These are phyloP conservation scores for Gliomastix tumulicola DNA, from an alignment of 2,329 filamentous ascomycete species.

Conservation along the genomic window DNA sequence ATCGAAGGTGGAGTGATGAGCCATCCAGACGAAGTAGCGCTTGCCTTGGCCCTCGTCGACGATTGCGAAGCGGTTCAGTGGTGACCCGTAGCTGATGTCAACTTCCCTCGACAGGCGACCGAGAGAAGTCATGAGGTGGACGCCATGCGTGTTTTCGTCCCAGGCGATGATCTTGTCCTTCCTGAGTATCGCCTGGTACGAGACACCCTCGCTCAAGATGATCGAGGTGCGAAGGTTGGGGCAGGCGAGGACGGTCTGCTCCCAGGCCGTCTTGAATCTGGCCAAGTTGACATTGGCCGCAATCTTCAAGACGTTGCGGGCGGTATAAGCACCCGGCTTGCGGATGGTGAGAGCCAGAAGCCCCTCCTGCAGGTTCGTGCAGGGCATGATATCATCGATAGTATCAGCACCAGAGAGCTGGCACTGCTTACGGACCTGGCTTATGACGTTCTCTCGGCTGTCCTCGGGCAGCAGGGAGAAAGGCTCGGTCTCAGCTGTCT, in stretches of 20 bases:
- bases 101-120: no score
- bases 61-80: conserved; percentile 1
- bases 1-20: conserved; percentile 12
- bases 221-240: conserved; percentile 7
- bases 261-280: conserved; percentile 19
- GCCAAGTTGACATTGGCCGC: conserved; percentile 8
- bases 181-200: no score
- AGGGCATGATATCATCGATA: conserved; percentile 27
- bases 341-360: conserved; percentile 26
- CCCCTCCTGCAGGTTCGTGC: conserved; percentile 30
- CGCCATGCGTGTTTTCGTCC: no score
- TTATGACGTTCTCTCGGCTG: background rate
- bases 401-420: background rate
- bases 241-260: conserved; percentile 3
- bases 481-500: background rate
- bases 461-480: background rate
- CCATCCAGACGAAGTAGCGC: conserved; percentile 7
- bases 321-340: conserved; percentile 26
- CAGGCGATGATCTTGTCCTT: no score
- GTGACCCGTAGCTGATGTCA: background rate
- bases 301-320: conserved; percentile 16
- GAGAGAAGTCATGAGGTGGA: no score
- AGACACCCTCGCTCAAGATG: conserved; percentile 1
- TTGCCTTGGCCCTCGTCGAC: background rate
- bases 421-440: conserved; percentile 1